Evolutionary conservation across 2,329 filamentous ascomycete species (phyloP), one percentile per base, ranked within the genome.

Genomic region (Microsporum audouinii): DNA sequence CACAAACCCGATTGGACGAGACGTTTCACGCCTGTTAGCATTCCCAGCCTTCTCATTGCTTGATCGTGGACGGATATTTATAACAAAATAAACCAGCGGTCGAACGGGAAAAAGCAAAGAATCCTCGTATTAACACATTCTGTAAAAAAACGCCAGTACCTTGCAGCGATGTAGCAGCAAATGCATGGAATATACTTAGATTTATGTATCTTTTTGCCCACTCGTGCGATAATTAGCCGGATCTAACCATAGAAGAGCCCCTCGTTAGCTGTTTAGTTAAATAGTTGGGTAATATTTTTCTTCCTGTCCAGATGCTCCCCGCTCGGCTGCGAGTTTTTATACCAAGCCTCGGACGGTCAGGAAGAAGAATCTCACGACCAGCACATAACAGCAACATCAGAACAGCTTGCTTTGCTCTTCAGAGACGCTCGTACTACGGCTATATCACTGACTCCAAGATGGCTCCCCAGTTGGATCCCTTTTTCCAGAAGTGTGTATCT

Each of bases 401-500:
- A 23, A 23, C 17, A 23, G 17, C 17, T 23, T 23, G 17, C 17
- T 55, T 59, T 36, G 45, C 39, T 43, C 31, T 58, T 23, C 59
- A 60, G 23, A 55, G 59, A 60, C 41, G 75, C 62, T 72, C 71
- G 61, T 77, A 71, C 64, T 78, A 78, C 76, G 75, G 74, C 62
- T 67, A 75, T 64, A 76, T 78, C 65, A 72, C 71, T 67, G 74
- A 78, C 68, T 62, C 65, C 77, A 88, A 84, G 74, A 96, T 96
- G 89, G 89, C 90, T 61, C 89, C 91, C 64, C 84, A 95, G 75
- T 85, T 99, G 68, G 89, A 96, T 75, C 82, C 86, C 65, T 97
- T 88, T 81, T 97, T 96, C 82, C 86, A 89, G 77, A 86, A 96
- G 82, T 80, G 68, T 63, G 76, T 70, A 45, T 49, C 14, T 43